Evolutionary conservation across 345 rosid species (phyloP).

Genomic region (Bruguiera gymnorhiza): DNA sequence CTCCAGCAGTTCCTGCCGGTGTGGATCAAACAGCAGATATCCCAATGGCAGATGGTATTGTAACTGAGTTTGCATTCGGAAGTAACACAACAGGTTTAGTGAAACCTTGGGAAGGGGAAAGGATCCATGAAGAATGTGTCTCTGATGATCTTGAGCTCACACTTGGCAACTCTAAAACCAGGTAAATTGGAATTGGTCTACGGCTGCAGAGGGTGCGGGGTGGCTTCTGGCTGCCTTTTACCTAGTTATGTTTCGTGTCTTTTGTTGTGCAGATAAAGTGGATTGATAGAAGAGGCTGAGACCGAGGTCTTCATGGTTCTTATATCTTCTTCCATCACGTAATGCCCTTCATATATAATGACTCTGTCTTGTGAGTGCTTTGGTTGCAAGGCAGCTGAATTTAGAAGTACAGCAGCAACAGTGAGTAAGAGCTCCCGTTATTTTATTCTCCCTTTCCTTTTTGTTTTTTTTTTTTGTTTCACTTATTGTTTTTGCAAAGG

Average conservation of each 20-base stretch:
- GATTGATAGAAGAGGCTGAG: conserved; percentile 12
- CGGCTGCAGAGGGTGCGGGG: no score
- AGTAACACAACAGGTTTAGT: conserved; percentile 56
- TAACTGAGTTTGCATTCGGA: conserved; percentile 81
- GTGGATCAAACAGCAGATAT: conserved; percentile 64
- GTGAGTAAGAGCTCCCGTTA: conserved; percentile 32
- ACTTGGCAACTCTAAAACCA: conserved; percentile 72
- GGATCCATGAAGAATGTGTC: conserved; percentile 77
- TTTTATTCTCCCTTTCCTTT: background rate
- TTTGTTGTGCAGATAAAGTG: conserved; percentile 26
- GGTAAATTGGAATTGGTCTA: conserved; percentile 27
- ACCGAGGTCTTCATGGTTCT: conserved; percentile 4
- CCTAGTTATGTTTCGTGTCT: background rate
- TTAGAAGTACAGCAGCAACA: conserved; percentile 40
- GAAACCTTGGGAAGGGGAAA: conserved; percentile 94
- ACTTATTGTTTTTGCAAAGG: conserved; percentile 9
- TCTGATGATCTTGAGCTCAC: conserved; percentile 91
- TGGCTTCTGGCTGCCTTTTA: no score
- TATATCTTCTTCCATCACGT: conserved; percentile 12
- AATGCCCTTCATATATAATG: conserved; percentile 15
- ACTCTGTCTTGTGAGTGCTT: conserved; percentile 14
- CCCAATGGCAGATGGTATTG: conserved; percentile 58
- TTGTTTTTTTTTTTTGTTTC: background rate
- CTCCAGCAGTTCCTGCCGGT: conserved; percentile 65
- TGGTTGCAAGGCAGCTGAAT: conserved; percentile 29